phyloP scores from a whole-genome alignment of 192 early-diverging fungal species.

The Dispira simplex region DNA sequence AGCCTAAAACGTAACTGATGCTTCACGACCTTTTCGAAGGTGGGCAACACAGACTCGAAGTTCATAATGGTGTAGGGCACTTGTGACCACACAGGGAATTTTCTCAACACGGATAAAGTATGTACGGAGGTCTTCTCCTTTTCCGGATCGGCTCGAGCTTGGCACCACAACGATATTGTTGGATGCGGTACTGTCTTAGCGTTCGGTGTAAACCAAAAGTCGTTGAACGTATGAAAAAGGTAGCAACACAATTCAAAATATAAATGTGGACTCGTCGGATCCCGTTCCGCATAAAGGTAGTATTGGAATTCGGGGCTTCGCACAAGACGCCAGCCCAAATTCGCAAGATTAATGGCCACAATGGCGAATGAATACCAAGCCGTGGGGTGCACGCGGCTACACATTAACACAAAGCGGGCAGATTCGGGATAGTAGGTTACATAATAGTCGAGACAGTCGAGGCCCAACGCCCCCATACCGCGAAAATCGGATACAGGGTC shows the following conservation, averaged over 20 bases:
- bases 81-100: background rate
- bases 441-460: slow-evolving; percentile 4
- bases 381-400: slow-evolving; percentile 1
- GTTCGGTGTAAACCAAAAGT: slow-evolving; percentile 7
- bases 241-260: slow-evolving; percentile 7
- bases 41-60: slow-evolving; percentile 1
- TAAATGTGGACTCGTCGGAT: background rate
- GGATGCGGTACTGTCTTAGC: background rate
- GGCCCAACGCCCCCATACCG: slow-evolving; percentile 1
- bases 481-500: slow-evolving; percentile 9
- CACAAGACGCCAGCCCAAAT: slow-evolving; percentile 1
- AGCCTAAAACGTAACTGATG: background rate
- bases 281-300: background rate
- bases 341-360: slow-evolving; percentile 2
- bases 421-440: background rate
- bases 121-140: background rate
- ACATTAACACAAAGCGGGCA: slow-evolving; percentile 3
- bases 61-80: slow-evolving; percentile 10
- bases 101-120: background rate
- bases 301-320: background rate
- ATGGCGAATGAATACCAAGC: slow-evolving; percentile 10
- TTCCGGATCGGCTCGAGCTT: background rate
- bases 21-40: background rate
- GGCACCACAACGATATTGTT: background rate
- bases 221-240: slow-evolving; percentile 6